A percentile compares a stretch with the other conserved stretches of the same genome.
Conservation (phyloP, 2,329 filamentous ascomycete species). For the Diplodia sapinea region DNA sequence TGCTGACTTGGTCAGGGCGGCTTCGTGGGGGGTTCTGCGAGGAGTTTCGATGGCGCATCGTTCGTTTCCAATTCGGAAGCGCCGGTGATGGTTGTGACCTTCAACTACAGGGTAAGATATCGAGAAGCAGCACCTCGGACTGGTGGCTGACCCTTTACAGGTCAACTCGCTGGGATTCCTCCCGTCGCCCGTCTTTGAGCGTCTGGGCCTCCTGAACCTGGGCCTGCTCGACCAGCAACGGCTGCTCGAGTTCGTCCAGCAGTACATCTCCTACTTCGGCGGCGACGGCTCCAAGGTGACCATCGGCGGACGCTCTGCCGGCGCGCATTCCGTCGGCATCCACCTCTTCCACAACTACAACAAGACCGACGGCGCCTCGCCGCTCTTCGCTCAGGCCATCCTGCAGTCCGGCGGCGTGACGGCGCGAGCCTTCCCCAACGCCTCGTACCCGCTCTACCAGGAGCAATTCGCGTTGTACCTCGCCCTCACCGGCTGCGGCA, state of each 20-base stretch:
- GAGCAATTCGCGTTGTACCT: constrained; percentile 43
- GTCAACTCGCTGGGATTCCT: constrained; percentile 41
- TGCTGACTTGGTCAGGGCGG: background rate
- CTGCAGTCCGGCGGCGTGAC: constrained; percentile 45
- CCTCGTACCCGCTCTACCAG: constrained; percentile 42
- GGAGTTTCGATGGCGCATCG: constrained; percentile 43
- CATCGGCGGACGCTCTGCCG: constrained; percentile 38
- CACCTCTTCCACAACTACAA: constrained; percentile 48
- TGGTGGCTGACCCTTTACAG: background rate
- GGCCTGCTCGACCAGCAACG: constrained; percentile 52
- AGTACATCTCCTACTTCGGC: constrained; percentile 54
- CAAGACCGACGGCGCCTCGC: constrained; percentile 38
- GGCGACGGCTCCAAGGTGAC: constrained; percentile 57
- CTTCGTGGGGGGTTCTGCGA: constrained; percentile 39
- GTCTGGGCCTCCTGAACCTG: constrained; percentile 42
- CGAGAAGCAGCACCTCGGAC: background rate
- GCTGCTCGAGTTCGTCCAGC: constrained; percentile 56
- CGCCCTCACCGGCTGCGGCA: constrained; percentile 37
- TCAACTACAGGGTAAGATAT: constrained; percentile 43
- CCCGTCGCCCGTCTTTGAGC: constrained; percentile 43
- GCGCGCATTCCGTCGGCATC: constrained; percentile 44
- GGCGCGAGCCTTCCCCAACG: constrained; percentile 44
- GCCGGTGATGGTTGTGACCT: constrained; percentile 45
- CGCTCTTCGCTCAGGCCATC: constrained; percentile 44
- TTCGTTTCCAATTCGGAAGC: constrained; percentile 43